Conservation (phyloP, 139 green algal species). For the Coelastrella sp. region DNA sequence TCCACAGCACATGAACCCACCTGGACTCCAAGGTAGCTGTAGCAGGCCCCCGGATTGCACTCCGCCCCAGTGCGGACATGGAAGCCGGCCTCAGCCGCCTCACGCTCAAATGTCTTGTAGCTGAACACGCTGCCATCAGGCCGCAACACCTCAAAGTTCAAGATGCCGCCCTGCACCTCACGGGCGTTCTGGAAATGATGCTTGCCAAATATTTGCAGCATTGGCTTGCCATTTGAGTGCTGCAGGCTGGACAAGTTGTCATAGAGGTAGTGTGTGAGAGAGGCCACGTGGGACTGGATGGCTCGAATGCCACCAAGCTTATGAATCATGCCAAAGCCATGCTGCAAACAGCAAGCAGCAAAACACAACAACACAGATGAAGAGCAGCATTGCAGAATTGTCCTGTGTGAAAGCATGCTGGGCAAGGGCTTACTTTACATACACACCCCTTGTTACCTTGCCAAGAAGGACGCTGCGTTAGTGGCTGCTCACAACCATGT, state of each 20-base stretch:
- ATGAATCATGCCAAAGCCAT: constrained; percentile 71
- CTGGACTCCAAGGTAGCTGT: constrained; percentile 69
- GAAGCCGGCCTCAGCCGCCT: constrained; percentile 71
- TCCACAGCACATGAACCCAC: neutral
- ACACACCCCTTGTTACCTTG: no score
- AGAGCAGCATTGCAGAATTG: no score
- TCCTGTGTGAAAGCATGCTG: no score
- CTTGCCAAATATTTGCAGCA: constrained; percentile 78
- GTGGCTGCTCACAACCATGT: no score
- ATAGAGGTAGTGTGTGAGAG: constrained; percentile 59
- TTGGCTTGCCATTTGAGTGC: constrained; percentile 75
- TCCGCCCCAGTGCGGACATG: constrained; percentile 76
- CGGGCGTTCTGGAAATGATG: constrained; percentile 54
- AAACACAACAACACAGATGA: neutral
- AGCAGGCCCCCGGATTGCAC: constrained; percentile 83
- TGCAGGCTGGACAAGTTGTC: constrained; percentile 53
- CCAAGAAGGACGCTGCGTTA: no score
- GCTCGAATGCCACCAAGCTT: constrained; percentile 68
- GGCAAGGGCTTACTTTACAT: no score
- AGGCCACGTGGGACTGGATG: constrained; percentile 52
- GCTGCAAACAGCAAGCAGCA: constrained; percentile 32
- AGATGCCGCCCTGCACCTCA: constrained; percentile 73
- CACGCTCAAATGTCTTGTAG: constrained; percentile 71
- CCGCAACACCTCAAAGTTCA: constrained; percentile 79
- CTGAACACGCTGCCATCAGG: constrained; percentile 61